Evolutionary conservation across 75 land plant species (phyloP), one percentile per base, ranked within the genome.

Genomic region (Isoetes taiwanensis): DNA sequence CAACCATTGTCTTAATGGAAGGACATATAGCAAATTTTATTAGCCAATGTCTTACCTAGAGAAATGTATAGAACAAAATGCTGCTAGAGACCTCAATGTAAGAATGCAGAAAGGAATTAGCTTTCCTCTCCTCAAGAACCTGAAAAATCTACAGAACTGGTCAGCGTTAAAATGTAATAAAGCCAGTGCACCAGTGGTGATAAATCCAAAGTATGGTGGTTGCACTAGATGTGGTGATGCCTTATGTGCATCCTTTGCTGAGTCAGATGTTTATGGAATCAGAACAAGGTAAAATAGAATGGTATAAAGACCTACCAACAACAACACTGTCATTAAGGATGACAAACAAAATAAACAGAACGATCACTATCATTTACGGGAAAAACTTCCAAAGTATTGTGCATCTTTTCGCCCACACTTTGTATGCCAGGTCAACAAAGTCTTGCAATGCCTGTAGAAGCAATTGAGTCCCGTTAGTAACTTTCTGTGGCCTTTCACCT

Each of bases 191-290:
- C 71, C 57, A 40, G 78, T 65, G 59, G 86, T 64, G 58, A 66
- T 58, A 0, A 81, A 52, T 52, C 85, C 79, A 56, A 83, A 81
- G 66, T 93, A 93, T 39, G 84, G 27, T 2, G 81, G 41, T 61
- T 93, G 98, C 11, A 86, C 67, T 54, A 93, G 87, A 69, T 93
- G 98, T 57, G 80, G 81, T 59, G 98, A 93, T 35, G 73, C 95
- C 46, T 69, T 59, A 72, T 91, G 97, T 48, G 97, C 97, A 30
- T 83, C 94, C 68, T 91, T 91, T 43, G 94, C 97, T n/a, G n/a
- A n/a, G n/a, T n/a, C n/a, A n/a, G n/a, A n/a, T n/a, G n/a, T n/a
- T n/a, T n/a, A n/a, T n/a, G n/a, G n/a, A n/a, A n/a, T n/a, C n/a
- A n/a, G n/a, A n/a, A n/a, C n/a, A n/a, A n/a, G n/a, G n/a, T n/a